Evolutionary conservation across 2,329 filamentous ascomycete genomes (phyloP).

Genomic region (Arthrobotrys pseudoclavata): DNA sequence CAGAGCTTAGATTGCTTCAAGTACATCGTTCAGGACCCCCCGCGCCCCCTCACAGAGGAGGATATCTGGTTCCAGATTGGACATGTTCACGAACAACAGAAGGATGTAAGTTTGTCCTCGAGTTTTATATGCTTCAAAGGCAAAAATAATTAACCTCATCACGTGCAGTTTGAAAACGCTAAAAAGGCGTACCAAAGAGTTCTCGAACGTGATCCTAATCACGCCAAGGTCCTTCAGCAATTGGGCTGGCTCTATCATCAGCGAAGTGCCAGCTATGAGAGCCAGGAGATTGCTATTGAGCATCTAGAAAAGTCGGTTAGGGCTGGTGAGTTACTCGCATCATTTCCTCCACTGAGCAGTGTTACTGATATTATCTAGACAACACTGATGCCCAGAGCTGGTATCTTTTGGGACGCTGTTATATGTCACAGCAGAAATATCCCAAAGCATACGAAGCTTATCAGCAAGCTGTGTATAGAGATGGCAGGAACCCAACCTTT

Average conservation of each 20-base stretch:
- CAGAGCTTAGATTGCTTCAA: slow-evolving; percentile 99
- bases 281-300: slow-evolving; percentile 95
- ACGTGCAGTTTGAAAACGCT: slow-evolving; percentile 83
- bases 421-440: slow-evolving; percentile 99
- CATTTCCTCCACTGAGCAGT: slow-evolving; percentile 29
- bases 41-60: slow-evolving; percentile 91
- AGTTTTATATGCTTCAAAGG: slow-evolving; percentile 62
- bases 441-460: slow-evolving; percentile 98
- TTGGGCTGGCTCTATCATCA: slow-evolving; percentile 98
- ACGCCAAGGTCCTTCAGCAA: slow-evolving; percentile 98
- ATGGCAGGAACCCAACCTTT: slow-evolving; percentile 97
- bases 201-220: slow-evolving; percentile 91
- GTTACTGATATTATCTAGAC: slow-evolving; percentile 71
- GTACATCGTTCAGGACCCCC: slow-evolving; percentile 94
- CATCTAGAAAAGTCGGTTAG: slow-evolving; percentile 96
- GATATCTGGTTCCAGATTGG: slow-evolving; percentile 99
- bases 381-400: slow-evolving; percentile 97
- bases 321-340: slow-evolving; percentile 76
- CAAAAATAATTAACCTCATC: slow-evolving; percentile 57
- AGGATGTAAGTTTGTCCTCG: slow-evolving; percentile 80
- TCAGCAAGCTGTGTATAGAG: slow-evolving; percentile 97
- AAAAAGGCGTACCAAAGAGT: slow-evolving; percentile 94
- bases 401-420: slow-evolving; percentile 97
- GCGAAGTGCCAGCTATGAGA: slow-evolving; percentile 89
- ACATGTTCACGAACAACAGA: slow-evolving; percentile 98